These are phyloP conservation scores for Medicago ruthenica DNA, from an alignment of 306 rosid genomes.

Conservation along the genomic window DNA sequence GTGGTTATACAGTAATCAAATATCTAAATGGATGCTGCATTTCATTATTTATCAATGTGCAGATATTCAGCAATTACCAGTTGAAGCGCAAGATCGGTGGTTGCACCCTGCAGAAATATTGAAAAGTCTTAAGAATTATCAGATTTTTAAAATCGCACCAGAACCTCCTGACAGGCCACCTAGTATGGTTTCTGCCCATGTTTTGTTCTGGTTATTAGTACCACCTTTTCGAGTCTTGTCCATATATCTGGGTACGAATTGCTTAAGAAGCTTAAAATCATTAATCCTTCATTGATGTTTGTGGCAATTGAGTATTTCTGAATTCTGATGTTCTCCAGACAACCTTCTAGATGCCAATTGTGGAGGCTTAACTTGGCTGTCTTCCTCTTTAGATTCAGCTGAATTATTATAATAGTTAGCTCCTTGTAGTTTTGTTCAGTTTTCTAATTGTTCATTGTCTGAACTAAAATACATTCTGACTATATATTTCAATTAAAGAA, in stretches of 20 bases:
- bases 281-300: slow-evolving; percentile 32
- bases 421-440: slow-evolving; percentile 9
- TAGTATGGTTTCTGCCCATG: slow-evolving; percentile 59
- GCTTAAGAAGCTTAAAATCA: slow-evolving; percentile 12
- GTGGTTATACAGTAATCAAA: slow-evolving; percentile 9
- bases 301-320: slow-evolving; percentile 50
- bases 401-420: slow-evolving; percentile 1
- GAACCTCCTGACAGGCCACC: slow-evolving; percentile 86
- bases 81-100: slow-evolving; percentile 88
- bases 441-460: slow-evolving; percentile 16
- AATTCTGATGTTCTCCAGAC: slow-evolving; percentile 26
- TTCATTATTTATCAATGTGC: slow-evolving; percentile 46
- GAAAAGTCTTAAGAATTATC: slow-evolving; percentile 79
- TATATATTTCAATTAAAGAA: slow-evolving; percentile 1
- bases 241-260: slow-evolving; percentile 4
- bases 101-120: slow-evolving; percentile 90
- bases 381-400: slow-evolving; percentile 16
- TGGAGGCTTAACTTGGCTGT: slow-evolving; percentile 38
- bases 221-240: not conserved
- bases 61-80: slow-evolving; percentile 70
- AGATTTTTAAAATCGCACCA: slow-evolving; percentile 64
- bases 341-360: slow-evolving; percentile 25
- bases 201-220: slow-evolving; percentile 15
- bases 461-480: not conserved
- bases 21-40: slow-evolving; percentile 28